Evolutionary conservation across 2,329 filamentous ascomycete species (phyloP), one percentile per base, ranked within the genome.

Genomic region (Aspergillus neoniger): DNA sequence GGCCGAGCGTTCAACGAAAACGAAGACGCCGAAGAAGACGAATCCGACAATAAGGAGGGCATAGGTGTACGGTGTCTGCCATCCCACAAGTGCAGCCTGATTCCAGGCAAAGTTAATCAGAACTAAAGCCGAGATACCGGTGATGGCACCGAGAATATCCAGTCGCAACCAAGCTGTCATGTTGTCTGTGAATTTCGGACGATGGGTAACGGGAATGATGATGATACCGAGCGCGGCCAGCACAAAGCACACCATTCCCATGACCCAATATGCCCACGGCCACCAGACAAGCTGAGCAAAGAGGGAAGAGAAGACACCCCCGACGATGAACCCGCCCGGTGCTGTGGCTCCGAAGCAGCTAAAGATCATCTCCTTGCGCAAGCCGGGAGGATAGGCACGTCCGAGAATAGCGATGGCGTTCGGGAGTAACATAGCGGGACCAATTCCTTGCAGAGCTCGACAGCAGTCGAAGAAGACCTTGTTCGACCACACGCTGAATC

Each of bases 61-160:
- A 60, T 84, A 82, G 21, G 86, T 78, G 57, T 85, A 85, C 0
- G 84, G 76, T 8, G 79, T 76, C 1, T 74, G 65, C 87, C 87
- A 90, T 1, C 85, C 85, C 1, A 80, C 82, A 1, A 85, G 76
- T 0, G 85, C 82, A 0, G 84, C 86, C 68, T 90, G 86, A 60
- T 87, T 89, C 85, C 85, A 89, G 0, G 86, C 84, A 65, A 89
- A 86, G 70, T 88, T 88, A 76, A 90, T 81, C n/a, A 90, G 77
- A 0, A 87, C 78, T 30, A 90, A 75, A 0, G 81, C 82, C 0
- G 78, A 76, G 19, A 88, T 79, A 2, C 86, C 86, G 3, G 76
- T 70, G 4, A 70, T 59, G 3, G 76, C 75, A n/a, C 80, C 80
- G 3, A 76, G 65, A 12, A 77, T 62, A 63, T 83, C 81, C 14